A percentile compares a stretch with the other conserved stretches of the same genome.
phyloP scores from a whole-genome alignment of 78 protist species.

The Speleostelium caveatum region DNA sequence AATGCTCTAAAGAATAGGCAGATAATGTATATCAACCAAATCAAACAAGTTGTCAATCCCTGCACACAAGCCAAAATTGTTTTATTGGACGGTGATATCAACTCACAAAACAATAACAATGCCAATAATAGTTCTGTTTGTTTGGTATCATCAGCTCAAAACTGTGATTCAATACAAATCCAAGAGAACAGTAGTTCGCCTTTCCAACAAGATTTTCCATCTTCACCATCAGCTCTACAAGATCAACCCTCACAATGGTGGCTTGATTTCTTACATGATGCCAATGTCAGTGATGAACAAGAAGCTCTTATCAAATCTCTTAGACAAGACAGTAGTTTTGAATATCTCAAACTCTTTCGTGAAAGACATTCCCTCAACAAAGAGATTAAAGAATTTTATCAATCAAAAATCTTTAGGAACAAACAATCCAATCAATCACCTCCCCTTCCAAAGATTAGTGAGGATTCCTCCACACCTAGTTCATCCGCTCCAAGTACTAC shows the following conservation, averaged over 20 bases:
- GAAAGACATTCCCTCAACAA: slow-evolving; percentile 46
- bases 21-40: slow-evolving; percentile 49
- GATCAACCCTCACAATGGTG: slow-evolving; percentile 32
- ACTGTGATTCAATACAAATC: too few relatives aligned
- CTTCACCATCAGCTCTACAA: slow-evolving; percentile 11
- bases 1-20: slow-evolving; percentile 27
- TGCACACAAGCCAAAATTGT: slow-evolving; percentile 69
- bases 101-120: not conserved
- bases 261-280: not conserved
- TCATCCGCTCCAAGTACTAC: not conserved
- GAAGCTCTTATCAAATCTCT: slow-evolving; percentile 17
- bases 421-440: not conserved
- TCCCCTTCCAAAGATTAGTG: not conserved
- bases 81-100: slow-evolving; percentile 31
- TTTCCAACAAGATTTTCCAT: not conserved
- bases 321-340: slow-evolving; percentile 14
- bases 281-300: slow-evolving; percentile 26
- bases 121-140: not conserved
- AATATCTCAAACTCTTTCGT: slow-evolving; percentile 25
- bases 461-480: not conserved
- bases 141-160: not conserved
- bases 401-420: slow-evolving; percentile 14
- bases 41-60: slow-evolving; percentile 68
- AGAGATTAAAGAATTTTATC: slow-evolving; percentile 60
- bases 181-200: not conserved